Evolutionary conservation across 192 early-diverging fungal genomes (phyloP), one percentile per base, ranked within the genome.

Genomic region (Mortierella alpina): DNA sequence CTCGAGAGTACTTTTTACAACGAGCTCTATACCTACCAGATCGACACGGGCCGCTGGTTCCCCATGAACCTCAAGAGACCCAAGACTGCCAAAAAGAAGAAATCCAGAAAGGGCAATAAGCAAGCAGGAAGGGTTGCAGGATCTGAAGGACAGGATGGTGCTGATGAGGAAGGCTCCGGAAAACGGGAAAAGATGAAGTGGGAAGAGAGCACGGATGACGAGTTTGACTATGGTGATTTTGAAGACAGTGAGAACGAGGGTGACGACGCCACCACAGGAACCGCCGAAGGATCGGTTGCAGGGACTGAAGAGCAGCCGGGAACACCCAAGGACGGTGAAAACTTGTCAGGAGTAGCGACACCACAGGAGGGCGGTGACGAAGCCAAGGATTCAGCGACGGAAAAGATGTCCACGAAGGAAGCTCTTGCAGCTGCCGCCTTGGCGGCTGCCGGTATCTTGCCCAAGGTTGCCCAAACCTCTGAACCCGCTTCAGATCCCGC

Each of bases 11-110:
- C 89, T 0, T 91, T 88, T 59, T 88, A 82, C 63, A 87, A 87
- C 52, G 91, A 93, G 53, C 75, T 92, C 79, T 84, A 84, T 54
- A 87, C 85, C 44, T 89, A 88, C 47, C 83, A 87, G 64, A 77
- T 90, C 40, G 91, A 92, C 7, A 73, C 85, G 23, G 87, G 86
- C 48, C 85, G 85, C 15, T 93, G 91, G 88, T 91, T 88, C 80
- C 86, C 89, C 10, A 66, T 90, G 55, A 83, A 82, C 41, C 66
- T 91, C 23, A 83, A 82, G 54, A 73, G 49, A n/a, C 67, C 75
- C 47, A 85, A 86, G 68, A 85, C 82, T 23, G 60, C 70, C 47
- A 70, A 75, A 62, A 83, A 87, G 61, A 82, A 85, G 70, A 71
- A 71, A 49, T 66, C 84, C 42, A 78, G 68, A 55, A 83, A 84